Base-by-base conservation (phyloP, 2,329 filamentous ascomycete species). In the Aphanoascus verrucosus region DNA sequence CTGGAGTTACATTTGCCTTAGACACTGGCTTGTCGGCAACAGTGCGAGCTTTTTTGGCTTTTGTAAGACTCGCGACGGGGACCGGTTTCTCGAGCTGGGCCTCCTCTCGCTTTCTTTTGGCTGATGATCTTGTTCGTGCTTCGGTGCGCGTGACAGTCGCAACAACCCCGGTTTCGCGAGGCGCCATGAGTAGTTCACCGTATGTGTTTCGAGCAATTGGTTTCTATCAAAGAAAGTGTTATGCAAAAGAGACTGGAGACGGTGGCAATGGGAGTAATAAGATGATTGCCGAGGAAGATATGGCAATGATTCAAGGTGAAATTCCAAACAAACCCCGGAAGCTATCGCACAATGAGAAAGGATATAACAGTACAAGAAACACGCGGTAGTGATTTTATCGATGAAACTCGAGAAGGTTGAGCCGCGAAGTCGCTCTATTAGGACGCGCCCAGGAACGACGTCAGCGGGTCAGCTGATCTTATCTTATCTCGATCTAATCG, bases 101-200 rank as follows among this genome's bases (percentile, higher is more conserved):
- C 15, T 44, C 49, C 8, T 51, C 49, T 23, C 49, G 40, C 32
- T 51, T 51, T 37, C 49, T 34, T 37, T 51, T 51, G 17, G 41
- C 20, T 11, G 35, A 4, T 12, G 35, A 37, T 11, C 35, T 37
- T 37, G 35, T 37, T 12, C 12, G n/a, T 3, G 9, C 12, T 11
- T 37, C 12, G n/a, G 35, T 37, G 5, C 12, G 35, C 35, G 35
- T 3, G 35, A n/a, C n/a, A n/a, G 35, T n/a, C 3, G 35, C 23
- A 28, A 37, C 9, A 3, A 2, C 35, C 12, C 35, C 35, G 12
- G 35, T 37, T 37, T 37, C 12, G 35, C 35, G 35, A 3, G 35
- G 35, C 35, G 35, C 11, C 35, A 37, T 37, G 35, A 11, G 9
- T 37, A 12, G 8, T 3, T 37, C 9, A n/a, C 35, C 12, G 8